Evolutionary conservation across 208 protist genomes (phyloP).

Genomic region (Tetramitus jugosus): DNA sequence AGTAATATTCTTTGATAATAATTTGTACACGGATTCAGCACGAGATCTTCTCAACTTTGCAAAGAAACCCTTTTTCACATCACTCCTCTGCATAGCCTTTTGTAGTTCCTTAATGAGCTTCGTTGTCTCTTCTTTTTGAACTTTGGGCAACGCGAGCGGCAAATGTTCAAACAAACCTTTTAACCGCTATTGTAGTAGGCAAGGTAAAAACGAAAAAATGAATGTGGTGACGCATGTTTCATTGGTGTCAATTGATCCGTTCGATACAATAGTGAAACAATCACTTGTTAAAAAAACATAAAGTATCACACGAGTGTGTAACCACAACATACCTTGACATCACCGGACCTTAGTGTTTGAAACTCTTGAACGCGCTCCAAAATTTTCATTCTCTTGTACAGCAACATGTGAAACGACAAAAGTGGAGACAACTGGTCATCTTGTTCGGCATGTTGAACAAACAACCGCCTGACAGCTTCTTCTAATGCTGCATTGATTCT

Average conservation of each 20-base stretch:
- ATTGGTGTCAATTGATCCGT: no score
- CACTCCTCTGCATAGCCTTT: conserved; percentile 14
- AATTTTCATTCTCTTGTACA: conserved; percentile 16
- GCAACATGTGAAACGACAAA: neutral
- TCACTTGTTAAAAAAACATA: no score
- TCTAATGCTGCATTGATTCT: neutral
- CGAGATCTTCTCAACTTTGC: neutral
- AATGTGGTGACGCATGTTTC: no score
- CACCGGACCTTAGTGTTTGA: neutral
- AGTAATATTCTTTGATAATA: neutral
- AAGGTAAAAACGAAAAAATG: no score
- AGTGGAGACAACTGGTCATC: neutral
- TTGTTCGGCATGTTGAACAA: neutral
- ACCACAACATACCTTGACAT: no score
- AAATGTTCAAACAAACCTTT: no score
- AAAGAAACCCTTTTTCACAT: conserved; percentile 17
- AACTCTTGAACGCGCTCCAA: conserved; percentile 9
- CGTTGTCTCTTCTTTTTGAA: neutral
- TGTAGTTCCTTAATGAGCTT: neutral
- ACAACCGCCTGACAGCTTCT: neutral
- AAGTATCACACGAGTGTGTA: no score
- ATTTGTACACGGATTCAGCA: neutral
- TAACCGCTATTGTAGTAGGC: no score
- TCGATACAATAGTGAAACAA: no score
- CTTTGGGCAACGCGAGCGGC: no score